Evolutionary conservation across 1,284 basidiomycete genomes (phyloP).

Genomic region (Ganoderma lucidum): DNA sequence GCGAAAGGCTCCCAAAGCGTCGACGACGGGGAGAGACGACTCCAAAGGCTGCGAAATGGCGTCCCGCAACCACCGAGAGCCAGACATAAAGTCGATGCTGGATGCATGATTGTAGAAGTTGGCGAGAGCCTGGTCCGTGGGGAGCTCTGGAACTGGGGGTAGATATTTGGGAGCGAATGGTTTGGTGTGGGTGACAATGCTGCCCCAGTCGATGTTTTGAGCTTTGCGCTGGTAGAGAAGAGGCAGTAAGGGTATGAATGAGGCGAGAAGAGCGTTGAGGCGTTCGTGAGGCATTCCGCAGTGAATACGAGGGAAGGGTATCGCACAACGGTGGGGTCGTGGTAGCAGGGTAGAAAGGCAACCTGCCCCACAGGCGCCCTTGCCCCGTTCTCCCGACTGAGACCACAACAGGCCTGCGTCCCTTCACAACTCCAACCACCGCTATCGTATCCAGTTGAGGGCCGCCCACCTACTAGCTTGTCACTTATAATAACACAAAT

Average conservation of each 20-base stretch:
- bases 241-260: neutral
- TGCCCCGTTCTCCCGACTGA: too few relatives aligned
- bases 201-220: neutral
- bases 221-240: neutral
- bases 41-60: slow-evolving; percentile 3
- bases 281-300: slow-evolving; percentile 3
- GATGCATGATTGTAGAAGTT: neutral
- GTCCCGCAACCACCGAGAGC: neutral
- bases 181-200: too few relatives aligned
- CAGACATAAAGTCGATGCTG: neutral
- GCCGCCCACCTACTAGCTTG: neutral
- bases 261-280: neutral
- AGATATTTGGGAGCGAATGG: slow-evolving; percentile 5
- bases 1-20: slow-evolving; percentile 5
- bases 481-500: neutral
- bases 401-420: neutral
- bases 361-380: neutral
- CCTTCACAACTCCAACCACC: slow-evolving; percentile 2
- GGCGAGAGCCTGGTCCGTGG: neutral
- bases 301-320: neutral
- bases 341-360: neutral
- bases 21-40: neutral
- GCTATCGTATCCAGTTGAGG: neutral
- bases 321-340: neutral
- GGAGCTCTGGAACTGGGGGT: neutral